Evolutionary conservation across 768 basidiomycete species (phyloP), one percentile per base, ranked within the genome.

Genomic region (Lactarius deliciosus): DNA sequence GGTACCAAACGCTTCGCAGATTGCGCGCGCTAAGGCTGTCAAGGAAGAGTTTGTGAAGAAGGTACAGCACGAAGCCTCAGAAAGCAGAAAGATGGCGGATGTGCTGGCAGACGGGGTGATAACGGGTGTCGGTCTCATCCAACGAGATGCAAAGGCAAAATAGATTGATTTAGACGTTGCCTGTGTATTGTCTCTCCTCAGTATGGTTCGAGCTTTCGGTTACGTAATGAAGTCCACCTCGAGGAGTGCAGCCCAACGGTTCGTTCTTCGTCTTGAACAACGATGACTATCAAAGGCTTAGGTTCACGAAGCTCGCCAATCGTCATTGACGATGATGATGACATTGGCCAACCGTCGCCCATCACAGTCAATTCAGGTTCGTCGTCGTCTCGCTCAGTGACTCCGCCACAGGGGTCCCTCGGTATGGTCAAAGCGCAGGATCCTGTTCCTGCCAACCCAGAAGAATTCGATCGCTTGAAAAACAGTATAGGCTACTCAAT

Each of bases 61-160:
- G 72, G 85, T 85, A 3, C 81, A 86, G 66, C 83, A 83, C 61
- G 83, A 86, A 69, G 84, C 86, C 28, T 85, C 83, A 61, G 89
- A 91, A 69, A 86, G 86, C 9, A 84, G 86, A 69, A 89, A 94
- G 71, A 81, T 82, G 7, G 87, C 89, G 0, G 88, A 91, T 65
- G 81, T 88, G 47, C 79, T 87, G 20, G 86, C 89, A 2, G 89
- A 89, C 71, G 89, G 90, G 0, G 89, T 85, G 10, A 86, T 90
- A 61, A 85, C 89, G 6, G 86, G 88, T 9, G 83, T 95, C 13
- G 92, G 92, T 0, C 79, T 94, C 67, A 89, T 94, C 74, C 81
- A 85, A 68, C 82, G 85, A 59, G 83, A 81, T 66, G 22, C 66
- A 20, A 68, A 63, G 36, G 55, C 58, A 38, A 16, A 61, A 60